Percentiles rank a stretch among this genome's conserved stretches.
Evolutionary conservation across 331 rosid genomes (phyloP).

Genomic region (Spiraea crenata): DNA sequence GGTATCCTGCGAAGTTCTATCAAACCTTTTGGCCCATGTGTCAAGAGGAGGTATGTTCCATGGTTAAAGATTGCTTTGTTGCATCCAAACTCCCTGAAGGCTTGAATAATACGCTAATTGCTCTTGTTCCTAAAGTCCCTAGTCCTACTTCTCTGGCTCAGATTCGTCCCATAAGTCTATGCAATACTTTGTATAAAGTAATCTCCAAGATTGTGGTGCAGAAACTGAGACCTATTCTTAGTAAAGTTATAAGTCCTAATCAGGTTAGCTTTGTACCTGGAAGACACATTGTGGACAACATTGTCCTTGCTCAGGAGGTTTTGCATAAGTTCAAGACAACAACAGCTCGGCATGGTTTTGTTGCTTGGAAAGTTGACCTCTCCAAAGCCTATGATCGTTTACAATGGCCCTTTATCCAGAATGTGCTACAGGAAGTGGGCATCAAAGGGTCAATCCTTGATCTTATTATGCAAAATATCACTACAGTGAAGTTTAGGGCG

Average conservation of each 20-base stretch:
- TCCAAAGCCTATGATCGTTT: no score
- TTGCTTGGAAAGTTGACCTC: not conserved
- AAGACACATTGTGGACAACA: not conserved
- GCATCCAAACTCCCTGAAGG: no score
- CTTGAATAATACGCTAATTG: not conserved
- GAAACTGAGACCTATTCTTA: not conserved
- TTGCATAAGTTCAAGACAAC: not conserved
- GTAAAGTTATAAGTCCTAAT: not conserved
- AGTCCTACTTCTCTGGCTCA: not conserved
- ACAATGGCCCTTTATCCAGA: conserved; percentile 59
- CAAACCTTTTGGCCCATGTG: no score
- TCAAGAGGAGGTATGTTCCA: no score
- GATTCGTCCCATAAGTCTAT: not conserved
- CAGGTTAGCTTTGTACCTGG: not conserved
- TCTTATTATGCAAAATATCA: no score
- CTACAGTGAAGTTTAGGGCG: no score
- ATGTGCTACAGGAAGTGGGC: not conserved
- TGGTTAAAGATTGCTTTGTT: no score
- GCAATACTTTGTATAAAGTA: not conserved
- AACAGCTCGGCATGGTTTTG: not conserved
- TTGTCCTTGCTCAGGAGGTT: not conserved
- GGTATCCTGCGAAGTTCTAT: no score
- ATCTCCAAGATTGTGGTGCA: no score
- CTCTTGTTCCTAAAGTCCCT: not conserved
- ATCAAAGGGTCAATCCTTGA: no score